Evolutionary conservation across 2,329 filamentous ascomycete species (phyloP).

Genomic region (Magnaporthiopsis incrustans): DNA sequence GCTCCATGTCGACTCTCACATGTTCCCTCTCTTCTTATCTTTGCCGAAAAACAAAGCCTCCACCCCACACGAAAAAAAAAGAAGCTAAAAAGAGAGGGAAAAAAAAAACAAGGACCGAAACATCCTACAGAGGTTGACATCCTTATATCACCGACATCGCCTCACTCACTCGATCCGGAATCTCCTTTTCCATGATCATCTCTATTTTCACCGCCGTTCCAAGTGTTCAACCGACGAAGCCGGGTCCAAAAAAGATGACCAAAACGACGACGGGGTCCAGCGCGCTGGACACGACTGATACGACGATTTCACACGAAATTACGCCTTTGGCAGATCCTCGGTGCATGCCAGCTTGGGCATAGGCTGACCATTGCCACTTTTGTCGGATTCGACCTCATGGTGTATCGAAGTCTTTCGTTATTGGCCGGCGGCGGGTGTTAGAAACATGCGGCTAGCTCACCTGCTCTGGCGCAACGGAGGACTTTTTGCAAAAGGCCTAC

Average conservation of each 20-base stretch:
- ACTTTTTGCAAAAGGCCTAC: neutral
- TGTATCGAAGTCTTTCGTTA: neutral
- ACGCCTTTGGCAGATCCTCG: neutral
- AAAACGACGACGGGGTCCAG: neutral
- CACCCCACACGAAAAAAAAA: conserved; percentile 9
- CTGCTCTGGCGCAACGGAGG: neutral
- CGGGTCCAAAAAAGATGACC: neutral
- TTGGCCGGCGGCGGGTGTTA: neutral
- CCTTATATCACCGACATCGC: neutral
- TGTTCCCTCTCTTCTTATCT: neutral
- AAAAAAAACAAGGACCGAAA: neutral
- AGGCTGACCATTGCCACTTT: neutral
- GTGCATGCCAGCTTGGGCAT: neutral
- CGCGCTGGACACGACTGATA: conserved; percentile 4
- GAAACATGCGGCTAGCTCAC: neutral
- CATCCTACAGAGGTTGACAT: neutral
- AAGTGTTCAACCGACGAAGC: neutral
- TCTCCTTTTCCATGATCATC: neutral
- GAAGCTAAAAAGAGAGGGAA: conserved; percentile 5
- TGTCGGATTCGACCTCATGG: neutral
- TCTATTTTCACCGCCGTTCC: neutral
- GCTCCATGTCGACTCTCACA: neutral
- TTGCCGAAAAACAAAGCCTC: neutral
- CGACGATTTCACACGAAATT: conserved; percentile 2
- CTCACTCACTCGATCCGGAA: neutral